phyloP scores from a whole-genome alignment of 129 eudicot species.

The Saussurea involucrata region DNA sequence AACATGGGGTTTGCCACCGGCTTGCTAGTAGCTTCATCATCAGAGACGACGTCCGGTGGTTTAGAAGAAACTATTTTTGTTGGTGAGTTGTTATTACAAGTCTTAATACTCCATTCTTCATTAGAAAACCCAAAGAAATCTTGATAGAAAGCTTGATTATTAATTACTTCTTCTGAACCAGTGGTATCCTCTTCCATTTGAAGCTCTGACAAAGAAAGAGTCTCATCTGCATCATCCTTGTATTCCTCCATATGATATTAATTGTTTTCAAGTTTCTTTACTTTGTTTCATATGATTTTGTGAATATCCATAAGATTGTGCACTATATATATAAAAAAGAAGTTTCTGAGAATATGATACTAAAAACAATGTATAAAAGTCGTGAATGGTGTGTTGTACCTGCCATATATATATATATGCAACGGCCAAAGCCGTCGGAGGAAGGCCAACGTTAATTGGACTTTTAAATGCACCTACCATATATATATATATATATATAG shows the following conservation, averaged over 20 bases:
- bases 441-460: not conserved
- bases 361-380: not conserved
- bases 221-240: conserved; percentile 14
- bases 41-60: not conserved
- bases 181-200: conserved; percentile 17
- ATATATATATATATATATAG: no score
- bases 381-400: conserved; percentile 14
- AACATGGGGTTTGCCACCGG: conserved; percentile 12
- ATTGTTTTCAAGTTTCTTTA: not conserved
- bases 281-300: not conserved
- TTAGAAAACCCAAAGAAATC: conserved; percentile 27
- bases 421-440: conserved; percentile 6
- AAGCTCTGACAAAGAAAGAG: conserved; percentile 32
- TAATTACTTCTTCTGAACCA: not conserved
- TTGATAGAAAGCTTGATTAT: conserved; percentile 8
- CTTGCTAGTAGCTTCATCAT: not conserved
- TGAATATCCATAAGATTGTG: not conserved
- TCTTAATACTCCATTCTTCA: not conserved
- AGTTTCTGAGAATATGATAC: not conserved
- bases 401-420: no score
- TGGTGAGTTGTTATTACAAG: conserved; percentile 1
- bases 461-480: not conserved
- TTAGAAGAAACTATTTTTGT: not conserved
- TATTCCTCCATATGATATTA: not conserved
- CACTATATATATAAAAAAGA: not conserved